Evolutionary conservation across 2,329 filamentous ascomycete genomes (phyloP).

Genomic region (Leptographium wingfieldii): DNA sequence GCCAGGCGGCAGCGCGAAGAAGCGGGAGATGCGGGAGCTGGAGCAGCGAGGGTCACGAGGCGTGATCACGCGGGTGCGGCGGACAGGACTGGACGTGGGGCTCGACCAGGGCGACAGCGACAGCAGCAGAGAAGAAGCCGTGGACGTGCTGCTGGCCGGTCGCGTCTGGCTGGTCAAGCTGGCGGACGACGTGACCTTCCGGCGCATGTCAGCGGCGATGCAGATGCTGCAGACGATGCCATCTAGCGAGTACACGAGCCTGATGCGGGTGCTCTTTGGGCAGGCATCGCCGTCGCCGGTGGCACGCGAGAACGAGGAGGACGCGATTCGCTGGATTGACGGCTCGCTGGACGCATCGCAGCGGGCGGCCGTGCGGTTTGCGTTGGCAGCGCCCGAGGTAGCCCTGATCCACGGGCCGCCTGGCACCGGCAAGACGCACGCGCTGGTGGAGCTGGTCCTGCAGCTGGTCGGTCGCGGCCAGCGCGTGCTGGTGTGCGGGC

Average conservation of each 20-base stretch:
- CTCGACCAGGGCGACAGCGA: constrained; percentile 41
- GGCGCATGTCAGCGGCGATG: constrained; percentile 53
- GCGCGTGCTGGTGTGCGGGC: constrained; percentile 83
- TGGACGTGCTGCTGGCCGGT: constrained; percentile 20
- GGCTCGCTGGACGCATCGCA: constrained; percentile 51
- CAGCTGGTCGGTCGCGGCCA: constrained; percentile 65
- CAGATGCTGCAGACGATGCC: constrained; percentile 43
- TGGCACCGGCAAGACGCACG: constrained; percentile 94
- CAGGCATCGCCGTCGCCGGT: constrained; percentile 39
- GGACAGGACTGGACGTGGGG: constrained; percentile 49
- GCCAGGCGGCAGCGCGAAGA: constrained; percentile 58
- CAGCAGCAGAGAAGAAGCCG: constrained; percentile 33
- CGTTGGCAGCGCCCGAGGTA: constrained; percentile 67
- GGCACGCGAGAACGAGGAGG: constrained; percentile 13
- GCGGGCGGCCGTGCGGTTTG: constrained; percentile 64
- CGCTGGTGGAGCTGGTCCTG: constrained; percentile 87
- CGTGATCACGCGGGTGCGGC: constrained; percentile 54
- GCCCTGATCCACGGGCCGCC: constrained; percentile 90
- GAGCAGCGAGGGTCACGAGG: constrained; percentile 57
- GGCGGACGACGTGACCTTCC: constrained; percentile 55
- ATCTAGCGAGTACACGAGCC: constrained; percentile 43
- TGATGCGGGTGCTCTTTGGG: constrained; percentile 52
- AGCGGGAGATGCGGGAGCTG: constrained; percentile 57
- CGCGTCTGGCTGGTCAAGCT: constrained; percentile 54
- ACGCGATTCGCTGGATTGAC: constrained; percentile 47